Percentiles rank a stretch among this genome's conserved stretches.
Conservation (phyloP, 148 eudicot genomes). For the Silene latifolia region DNA sequence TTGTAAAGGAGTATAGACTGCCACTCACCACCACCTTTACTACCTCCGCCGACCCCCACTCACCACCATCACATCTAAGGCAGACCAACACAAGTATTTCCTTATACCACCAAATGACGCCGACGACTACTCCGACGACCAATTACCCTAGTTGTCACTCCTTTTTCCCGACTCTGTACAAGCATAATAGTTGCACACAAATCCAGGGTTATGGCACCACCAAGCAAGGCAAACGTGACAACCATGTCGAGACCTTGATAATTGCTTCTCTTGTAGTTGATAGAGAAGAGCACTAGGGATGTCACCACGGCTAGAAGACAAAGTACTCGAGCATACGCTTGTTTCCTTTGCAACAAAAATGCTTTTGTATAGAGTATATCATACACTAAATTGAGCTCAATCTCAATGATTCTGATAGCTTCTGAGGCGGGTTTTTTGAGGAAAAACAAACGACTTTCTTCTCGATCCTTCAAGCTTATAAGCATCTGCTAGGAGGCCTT, state of each 20-base stretch:
- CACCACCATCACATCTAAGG: too few relatives aligned
- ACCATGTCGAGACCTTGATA: constrained; percentile 15
- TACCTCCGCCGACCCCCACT: too few relatives aligned
- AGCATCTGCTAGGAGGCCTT: constrained; percentile 33
- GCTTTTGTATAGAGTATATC: constrained; percentile 35
- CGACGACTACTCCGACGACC: too few relatives aligned
- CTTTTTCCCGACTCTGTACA: too few relatives aligned
- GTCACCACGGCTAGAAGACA: background rate
- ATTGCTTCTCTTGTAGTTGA: constrained; percentile 1
- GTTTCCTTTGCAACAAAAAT: constrained; percentile 4
- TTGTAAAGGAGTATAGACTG: too few relatives aligned
- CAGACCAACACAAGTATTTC: too few relatives aligned
- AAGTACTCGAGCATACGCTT: background rate
- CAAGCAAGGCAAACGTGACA: constrained; percentile 30
- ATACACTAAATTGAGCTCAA: constrained; percentile 36
- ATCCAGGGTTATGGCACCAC: constrained; percentile 32
- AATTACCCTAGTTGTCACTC: too few relatives aligned
- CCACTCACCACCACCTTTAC: too few relatives aligned
- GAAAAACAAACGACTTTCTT: constrained; percentile 28
- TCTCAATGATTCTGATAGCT: constrained; percentile 29
- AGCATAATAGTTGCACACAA: constrained; percentile 11
- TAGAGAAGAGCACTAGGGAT: constrained; percentile 20
- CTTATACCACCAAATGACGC: too few relatives aligned
- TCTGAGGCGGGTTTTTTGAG: background rate
- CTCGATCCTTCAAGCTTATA: constrained; percentile 28